Base-by-base conservation (phyloP, 176 grass and related monocot genomes). In the Zea luxurians region DNA sequence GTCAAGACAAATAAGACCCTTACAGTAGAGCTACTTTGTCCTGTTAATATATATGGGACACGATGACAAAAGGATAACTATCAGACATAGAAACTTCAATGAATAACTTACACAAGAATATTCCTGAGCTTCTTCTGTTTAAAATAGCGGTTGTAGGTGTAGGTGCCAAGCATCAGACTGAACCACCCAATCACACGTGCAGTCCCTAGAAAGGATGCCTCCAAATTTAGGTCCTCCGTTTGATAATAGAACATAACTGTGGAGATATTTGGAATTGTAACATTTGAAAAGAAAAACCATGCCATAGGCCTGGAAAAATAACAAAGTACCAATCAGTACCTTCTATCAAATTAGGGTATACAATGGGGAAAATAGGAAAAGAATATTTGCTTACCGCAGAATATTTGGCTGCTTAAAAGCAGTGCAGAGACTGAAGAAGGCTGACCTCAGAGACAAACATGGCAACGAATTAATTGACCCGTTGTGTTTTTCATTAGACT, bases 241-340 rank as follows among this genome's bases (percentile, higher is more conserved):
- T 93, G 91, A 78, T 91, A 93, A 83, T 91, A 93, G 91, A 93
- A 93, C 91, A 93, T 91, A 58, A 86, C 83, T 66, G 91, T 89
- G 41, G 91, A 93, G 73, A 93, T 90, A 83, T 84, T 93, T 88
- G 91, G 91, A 84, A 91, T 68, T 84, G 80, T 80, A 79, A 83
- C 70, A 27, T 91, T 88, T 55, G 88, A 88, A 81, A 93, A 84
- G 83, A 93, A 93, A 88, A 93, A 93, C 91, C 91, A 93, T 66
- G 86, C 80, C 88, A 93, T 93, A 62, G 88, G 88, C 63, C 91
- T 93, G 80, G 41, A 81, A 47, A 45, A 54, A 10, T 38, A 71
- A 75, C 36, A 64, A 80, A 82, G 44, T 54, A 75, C 17, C 10
- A 20, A n/a, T 80, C 40, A 85, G 53, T 57, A 48, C 37, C 64